A percentile compares a stretch with the other conserved stretches of the same genome.
Conservation (phyloP, 257 asterid species). For the Echites panduratus region DNA sequence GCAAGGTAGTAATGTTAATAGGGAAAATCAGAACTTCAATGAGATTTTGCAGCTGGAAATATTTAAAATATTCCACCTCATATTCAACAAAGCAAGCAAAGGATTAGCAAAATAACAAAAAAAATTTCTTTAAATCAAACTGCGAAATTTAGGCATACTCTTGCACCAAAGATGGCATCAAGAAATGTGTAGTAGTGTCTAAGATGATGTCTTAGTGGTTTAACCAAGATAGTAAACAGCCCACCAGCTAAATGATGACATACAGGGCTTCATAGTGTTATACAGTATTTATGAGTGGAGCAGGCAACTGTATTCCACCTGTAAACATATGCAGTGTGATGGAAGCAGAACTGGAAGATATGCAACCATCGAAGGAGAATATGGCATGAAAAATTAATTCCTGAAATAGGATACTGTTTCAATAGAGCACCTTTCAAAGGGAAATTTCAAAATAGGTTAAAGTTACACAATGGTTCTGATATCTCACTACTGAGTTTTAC, state of each 20-base stretch:
- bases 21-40: slow-evolving; percentile 2
- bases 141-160: neutral
- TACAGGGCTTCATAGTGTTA: neutral
- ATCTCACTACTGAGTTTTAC: neutral
- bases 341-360: neutral
- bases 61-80: neutral
- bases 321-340: neutral
- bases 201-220: neutral
- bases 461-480: neutral
- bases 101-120: neutral
- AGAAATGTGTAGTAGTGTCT: neutral
- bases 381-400: neutral
- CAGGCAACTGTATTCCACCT: neutral
- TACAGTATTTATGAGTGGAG: neutral
- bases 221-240: neutral
- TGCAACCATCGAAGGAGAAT: neutral
- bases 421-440: neutral
- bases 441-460: neutral
- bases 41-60: too few species aligned
- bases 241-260: neutral
- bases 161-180: neutral
- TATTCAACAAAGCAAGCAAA: neutral
- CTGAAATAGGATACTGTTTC: neutral
- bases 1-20: slow-evolving; percentile 2
- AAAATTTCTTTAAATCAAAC: neutral